These are phyloP conservation scores for Penicillium soppii DNA, from an alignment of 495 filamentous ascomycete genomes.

Conservation along the genomic window DNA sequence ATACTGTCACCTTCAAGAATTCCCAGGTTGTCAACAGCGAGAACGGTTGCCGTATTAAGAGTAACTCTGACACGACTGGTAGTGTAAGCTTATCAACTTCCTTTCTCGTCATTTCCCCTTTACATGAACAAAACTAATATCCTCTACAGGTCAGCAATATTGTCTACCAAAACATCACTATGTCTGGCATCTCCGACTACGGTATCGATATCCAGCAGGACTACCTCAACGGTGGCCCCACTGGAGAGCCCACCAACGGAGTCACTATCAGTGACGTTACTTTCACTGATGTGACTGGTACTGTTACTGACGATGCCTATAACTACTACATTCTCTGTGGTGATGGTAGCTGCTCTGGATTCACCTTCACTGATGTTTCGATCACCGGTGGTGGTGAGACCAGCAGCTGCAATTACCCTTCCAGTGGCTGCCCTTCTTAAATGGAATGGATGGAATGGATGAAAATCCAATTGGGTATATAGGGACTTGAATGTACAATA, in stretches of 20 bases:
- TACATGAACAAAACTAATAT: neutral
- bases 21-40: constrained; percentile 16
- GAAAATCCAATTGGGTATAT: neutral
- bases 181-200: constrained; percentile 42
- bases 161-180: constrained; percentile 42
- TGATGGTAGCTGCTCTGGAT: constrained; percentile 41
- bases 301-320: constrained; percentile 25
- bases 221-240: constrained; percentile 49
- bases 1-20: constrained; percentile 38
- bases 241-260: constrained; percentile 43
- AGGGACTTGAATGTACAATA: neutral
- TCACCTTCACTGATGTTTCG: constrained; percentile 36
- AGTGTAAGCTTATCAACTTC: constrained; percentile 12
- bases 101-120: neutral
- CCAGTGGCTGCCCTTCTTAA: constrained; percentile 20
- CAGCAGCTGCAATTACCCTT: constrained; percentile 43
- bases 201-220: constrained; percentile 51
- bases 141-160: constrained; percentile 31
- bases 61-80: constrained; percentile 43
- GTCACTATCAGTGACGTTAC: constrained; percentile 39
- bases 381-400: constrained; percentile 40
- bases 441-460: too few relatives aligned
- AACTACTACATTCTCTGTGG: constrained; percentile 54
- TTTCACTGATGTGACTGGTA: constrained; percentile 44
- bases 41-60: constrained; percentile 42